Evolutionary conservation across 257 asterid species (phyloP), one percentile per base, ranked within the genome.

Genomic region (Solanum pinnatisectum): DNA sequence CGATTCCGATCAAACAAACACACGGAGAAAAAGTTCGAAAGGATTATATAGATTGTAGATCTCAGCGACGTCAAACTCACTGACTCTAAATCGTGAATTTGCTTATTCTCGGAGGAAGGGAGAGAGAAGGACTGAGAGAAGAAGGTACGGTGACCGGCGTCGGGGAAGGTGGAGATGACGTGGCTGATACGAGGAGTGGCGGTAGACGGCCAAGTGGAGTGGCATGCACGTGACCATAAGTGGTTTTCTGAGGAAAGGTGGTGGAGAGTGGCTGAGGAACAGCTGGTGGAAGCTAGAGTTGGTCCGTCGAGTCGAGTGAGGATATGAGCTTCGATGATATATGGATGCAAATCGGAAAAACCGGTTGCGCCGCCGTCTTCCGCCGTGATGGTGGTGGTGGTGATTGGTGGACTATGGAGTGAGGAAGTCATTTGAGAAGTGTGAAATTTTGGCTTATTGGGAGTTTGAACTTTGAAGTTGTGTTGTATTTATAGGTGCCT

Each of bases 121-220:
- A 91, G 86, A 7, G 95, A 91, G 76, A 91, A 93, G 71, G 97
- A 94, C 15, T 90, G 89, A 2, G 96, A 89, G 91, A 93, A 95
- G 79, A 96, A 96, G n/a, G 92, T 90, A 18, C 98, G 93, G 1
- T 98, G 90, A 30, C 98, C 97, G 84, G 93, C 94, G 74, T 83
- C n/a, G 6, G 95, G 95, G 90, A 93, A 92, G 1, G 88, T 49
- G 82, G 98, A 89, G 84, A 95, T 89, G 89, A 93, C n/a, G 68
- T 88, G 82, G 78, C 88, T 76, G 88, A 94, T 91, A 6, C 87
- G 93, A 12, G 92, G 78, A n/a, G 93, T 39, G 83, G 88, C 7
- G 18, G 98, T 95, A 36, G 98, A 96, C 4, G 99, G 99, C 98
- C 98, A 96, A 56, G 97, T 93, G 70, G 92, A 87, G 88, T 84